A percentile compares a stretch with the other conserved stretches of the same genome.
Conservation (phyloP, 2,329 filamentous ascomycete species). For the Rugonectria rugulosa region DNA sequence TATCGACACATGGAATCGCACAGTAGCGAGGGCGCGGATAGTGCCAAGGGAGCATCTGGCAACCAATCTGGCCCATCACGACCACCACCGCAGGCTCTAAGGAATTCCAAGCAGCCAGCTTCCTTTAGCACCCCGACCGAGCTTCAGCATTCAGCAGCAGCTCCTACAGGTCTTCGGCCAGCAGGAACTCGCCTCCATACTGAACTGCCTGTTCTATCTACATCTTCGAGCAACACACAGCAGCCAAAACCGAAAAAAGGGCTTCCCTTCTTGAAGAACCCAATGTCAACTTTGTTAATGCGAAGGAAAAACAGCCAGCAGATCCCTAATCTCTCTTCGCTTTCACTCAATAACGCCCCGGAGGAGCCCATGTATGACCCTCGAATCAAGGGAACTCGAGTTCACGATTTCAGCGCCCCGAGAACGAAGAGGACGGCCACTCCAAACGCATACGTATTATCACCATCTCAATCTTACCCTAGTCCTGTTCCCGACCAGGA, state of each 20-base stretch:
- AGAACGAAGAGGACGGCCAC: constrained; percentile 50
- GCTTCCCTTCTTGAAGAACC: constrained; percentile 65
- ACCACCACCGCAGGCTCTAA: constrained; percentile 32
- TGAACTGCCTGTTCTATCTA: constrained; percentile 46
- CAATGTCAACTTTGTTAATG: constrained; percentile 65
- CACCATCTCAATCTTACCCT: constrained; percentile 22
- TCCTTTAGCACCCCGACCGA: constrained; percentile 59
- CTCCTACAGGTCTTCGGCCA: constrained; percentile 51
- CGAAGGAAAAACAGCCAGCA: constrained; percentile 63
- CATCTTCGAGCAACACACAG: constrained; percentile 46
- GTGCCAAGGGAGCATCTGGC: constrained; percentile 25
- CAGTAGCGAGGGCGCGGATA: constrained; percentile 29
- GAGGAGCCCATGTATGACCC: constrained; percentile 65
- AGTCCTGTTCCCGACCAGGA: constrained; percentile 28
- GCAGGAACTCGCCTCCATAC: constrained; percentile 49
- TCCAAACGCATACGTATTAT: constrained; percentile 24
- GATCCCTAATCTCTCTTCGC: constrained; percentile 50
- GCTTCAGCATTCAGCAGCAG: constrained; percentile 46
- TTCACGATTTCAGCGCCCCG: constrained; percentile 72
- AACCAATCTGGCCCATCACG: constrained; percentile 42
- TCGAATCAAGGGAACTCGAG: constrained; percentile 67
- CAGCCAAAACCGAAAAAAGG: constrained; percentile 59
- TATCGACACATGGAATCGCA: constrained; percentile 49
- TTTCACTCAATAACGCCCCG: constrained; percentile 48
- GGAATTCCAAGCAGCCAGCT: constrained; percentile 44